Evolutionary conservation across 495 filamentous ascomycete species (phyloP).

Genomic region (Aspergillus leporis): DNA sequence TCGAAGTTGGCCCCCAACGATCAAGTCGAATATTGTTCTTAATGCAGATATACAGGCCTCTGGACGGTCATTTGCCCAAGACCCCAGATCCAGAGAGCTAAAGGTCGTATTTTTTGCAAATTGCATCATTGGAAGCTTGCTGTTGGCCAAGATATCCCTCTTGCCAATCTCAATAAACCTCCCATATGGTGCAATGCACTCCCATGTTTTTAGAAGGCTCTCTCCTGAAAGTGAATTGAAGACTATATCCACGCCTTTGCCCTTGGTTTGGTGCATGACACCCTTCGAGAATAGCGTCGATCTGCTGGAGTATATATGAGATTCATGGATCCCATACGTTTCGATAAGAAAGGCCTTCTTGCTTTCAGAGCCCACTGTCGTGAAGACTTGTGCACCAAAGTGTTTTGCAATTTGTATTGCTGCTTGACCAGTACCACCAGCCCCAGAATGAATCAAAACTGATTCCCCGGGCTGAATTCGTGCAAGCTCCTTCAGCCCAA

Average conservation of each 20-base stretch:
- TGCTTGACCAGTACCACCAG: constrained; percentile 64
- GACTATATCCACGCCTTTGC: constrained; percentile 62
- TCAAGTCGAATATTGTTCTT: not conserved
- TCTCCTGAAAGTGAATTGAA: constrained; percentile 57
- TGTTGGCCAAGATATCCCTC: constrained; percentile 41
- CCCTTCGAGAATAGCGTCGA: constrained; percentile 49
- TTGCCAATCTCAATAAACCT: constrained; percentile 61
- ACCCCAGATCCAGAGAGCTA: constrained; percentile 5
- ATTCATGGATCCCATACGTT: constrained; percentile 42
- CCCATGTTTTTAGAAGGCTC: constrained; percentile 40
- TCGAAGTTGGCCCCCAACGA: constrained; percentile 7
- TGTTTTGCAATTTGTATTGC: constrained; percentile 60
- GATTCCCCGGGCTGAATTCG: constrained; percentile 28
- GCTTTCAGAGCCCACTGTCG: constrained; percentile 57
- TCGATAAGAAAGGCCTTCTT: constrained; percentile 58
- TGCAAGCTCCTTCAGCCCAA: constrained; percentile 47
- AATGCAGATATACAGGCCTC: not conserved
- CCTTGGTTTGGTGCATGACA: constrained; percentile 48
- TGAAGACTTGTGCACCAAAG: constrained; percentile 59
- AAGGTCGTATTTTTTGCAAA: constrained; percentile 37
- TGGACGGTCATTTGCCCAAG: constrained; percentile 4
- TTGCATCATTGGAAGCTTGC: constrained; percentile 35
- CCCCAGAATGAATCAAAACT: constrained; percentile 45
- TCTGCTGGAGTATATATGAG: constrained; percentile 45
- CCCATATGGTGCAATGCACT: constrained; percentile 54